Conservation (phyloP, 78 protist genomes). For the Polysphondylium violaceum region DNA sequence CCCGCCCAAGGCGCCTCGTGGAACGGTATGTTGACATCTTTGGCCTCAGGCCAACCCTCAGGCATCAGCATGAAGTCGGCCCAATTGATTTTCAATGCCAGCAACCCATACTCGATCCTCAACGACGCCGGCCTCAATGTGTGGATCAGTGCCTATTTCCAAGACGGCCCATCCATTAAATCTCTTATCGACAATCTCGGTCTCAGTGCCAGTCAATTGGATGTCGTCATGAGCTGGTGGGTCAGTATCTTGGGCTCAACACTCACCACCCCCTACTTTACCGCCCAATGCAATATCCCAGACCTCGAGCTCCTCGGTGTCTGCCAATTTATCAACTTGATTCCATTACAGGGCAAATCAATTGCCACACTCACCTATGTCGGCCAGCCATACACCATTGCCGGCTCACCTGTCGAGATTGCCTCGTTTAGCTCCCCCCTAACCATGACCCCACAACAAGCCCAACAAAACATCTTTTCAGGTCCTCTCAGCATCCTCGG, state of each 20-base stretch:
- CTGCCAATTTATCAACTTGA: constrained; percentile 10
- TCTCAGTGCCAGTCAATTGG: not conserved
- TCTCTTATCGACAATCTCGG: not conserved
- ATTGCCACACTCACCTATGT: not conserved
- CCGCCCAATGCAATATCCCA: not conserved
- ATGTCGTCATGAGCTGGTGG: not conserved
- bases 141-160: not conserved
- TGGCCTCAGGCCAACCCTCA: not conserved
- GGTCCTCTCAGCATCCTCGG: not conserved
- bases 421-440: no score
- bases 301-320: not conserved
- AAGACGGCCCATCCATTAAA: not conserved
- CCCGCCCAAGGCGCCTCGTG: constrained; percentile 6
- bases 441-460: no score
- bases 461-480: no score
- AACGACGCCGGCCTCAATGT: not conserved
- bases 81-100: not conserved
- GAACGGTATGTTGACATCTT: constrained; percentile 21
- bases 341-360: constrained; percentile 9
- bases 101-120: constrained; percentile 2
- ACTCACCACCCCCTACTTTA: not conserved
- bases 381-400: not conserved
- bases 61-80: not conserved
- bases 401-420: not conserved
- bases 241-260: not conserved